A percentile compares a stretch with the other conserved stretches of the same genome.
Conservation (phyloP, 1,139 yeast genomes). For the Suhomyces chickasaworum region DNA sequence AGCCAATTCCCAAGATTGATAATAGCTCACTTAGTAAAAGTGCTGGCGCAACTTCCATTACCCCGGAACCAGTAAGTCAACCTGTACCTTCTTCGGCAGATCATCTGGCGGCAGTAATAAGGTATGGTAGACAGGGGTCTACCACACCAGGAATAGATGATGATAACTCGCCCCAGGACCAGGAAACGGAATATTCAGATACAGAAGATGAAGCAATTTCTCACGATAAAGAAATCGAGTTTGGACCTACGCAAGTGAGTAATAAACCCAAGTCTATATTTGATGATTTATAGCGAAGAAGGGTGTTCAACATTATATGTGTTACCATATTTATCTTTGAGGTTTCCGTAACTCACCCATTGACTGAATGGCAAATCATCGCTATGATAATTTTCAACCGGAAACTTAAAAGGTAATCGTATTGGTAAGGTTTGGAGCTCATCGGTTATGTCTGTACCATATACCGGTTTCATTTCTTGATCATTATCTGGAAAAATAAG, state of each 20-base stretch:
- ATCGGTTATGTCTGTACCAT: constrained; percentile 37
- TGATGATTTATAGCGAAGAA: constrained; percentile 10
- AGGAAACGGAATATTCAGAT: constrained; percentile 32
- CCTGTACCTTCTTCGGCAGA: constrained; percentile 8
- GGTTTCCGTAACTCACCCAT: constrained; percentile 23
- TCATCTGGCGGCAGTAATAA: constrained; percentile 1
- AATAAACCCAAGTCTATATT: constrained; percentile 41
- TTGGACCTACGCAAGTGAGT: constrained; percentile 41
- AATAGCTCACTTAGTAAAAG: not conserved
- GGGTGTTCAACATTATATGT: constrained; percentile 18
- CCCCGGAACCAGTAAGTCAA: constrained; percentile 8
- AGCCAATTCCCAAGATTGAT: constrained; percentile 7
- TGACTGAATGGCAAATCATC: constrained; percentile 56
- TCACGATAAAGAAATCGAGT: constrained; percentile 16
- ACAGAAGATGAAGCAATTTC: constrained; percentile 18
- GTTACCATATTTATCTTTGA: constrained; percentile 25
- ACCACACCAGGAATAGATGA: not conserved
- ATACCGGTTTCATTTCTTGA: constrained; percentile 36
- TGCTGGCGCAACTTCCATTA: not conserved
- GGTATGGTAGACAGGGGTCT: constrained; percentile 1
- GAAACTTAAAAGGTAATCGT: constrained; percentile 56
- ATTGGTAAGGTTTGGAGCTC: constrained; percentile 31
- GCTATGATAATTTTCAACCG: constrained; percentile 41
- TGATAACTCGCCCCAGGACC: constrained; percentile 9
- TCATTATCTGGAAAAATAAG: constrained; percentile 22